Evolutionary conservation across 1,284 basidiomycete species (phyloP).

Genomic region (Rhodotorula sp.): DNA sequence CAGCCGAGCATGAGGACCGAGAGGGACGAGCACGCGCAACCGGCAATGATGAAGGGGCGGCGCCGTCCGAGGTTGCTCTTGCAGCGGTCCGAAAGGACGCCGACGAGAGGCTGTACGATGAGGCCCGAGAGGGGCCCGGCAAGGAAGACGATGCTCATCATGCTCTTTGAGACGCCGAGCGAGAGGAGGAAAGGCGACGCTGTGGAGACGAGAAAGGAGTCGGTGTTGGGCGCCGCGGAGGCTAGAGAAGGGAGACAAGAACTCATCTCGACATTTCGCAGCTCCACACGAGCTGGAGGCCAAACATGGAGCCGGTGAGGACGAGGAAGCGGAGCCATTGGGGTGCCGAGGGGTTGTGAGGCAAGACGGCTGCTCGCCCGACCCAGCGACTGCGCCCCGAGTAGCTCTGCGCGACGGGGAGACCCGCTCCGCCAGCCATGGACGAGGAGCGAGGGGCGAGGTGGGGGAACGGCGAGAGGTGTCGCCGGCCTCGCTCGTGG

Average conservation of each 20-base stretch:
- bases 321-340: conserved; percentile 15
- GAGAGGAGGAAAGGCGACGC: conserved; percentile 47
- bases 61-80: conserved; percentile 50
- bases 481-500: too few relatives aligned
- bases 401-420: neutral
- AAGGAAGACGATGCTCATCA: conserved; percentile 52
- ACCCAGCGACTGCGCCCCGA: conserved; percentile 26
- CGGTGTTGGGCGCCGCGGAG: neutral
- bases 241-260: neutral
- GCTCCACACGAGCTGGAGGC: conserved; percentile 44
- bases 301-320: conserved; percentile 25
- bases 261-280: conserved; percentile 43
- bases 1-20: conserved; percentile 50
- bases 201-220: neutral
- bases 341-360: conserved; percentile 15
- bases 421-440: conserved; percentile 1
- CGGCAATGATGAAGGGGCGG: conserved; percentile 50
- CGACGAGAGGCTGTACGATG: conserved; percentile 51
- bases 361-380: conserved; percentile 25
- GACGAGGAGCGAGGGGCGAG: neutral
- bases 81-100: conserved; percentile 50
- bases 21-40: conserved; percentile 46
- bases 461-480: neutral
- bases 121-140: conserved; percentile 45
- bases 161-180: conserved; percentile 42